Conservation (phyloP, 179 eudicot species). For the Patellifolia procumbens region DNA sequence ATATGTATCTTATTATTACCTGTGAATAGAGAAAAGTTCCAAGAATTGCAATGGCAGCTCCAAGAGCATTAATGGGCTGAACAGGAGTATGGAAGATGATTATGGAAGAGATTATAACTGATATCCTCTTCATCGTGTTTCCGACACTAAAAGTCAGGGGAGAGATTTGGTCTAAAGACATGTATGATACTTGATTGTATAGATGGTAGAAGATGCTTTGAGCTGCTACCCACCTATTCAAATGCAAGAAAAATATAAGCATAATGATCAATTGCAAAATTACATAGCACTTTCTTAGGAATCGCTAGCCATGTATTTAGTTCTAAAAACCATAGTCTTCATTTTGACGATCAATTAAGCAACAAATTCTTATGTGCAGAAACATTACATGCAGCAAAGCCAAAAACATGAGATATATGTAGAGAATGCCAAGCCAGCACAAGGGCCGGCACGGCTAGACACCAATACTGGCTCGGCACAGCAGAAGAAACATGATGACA, state of each 20-base stretch:
- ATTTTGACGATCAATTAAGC: neutral
- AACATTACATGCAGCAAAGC: neutral
- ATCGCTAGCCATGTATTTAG: neutral
- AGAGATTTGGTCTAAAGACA: slow-evolving; percentile 49
- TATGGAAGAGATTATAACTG: slow-evolving; percentile 48
- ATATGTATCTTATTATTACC: slow-evolving; percentile 26
- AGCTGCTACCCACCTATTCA: slow-evolving; percentile 51
- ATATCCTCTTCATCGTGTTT: slow-evolving; percentile 51
- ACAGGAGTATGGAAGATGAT: slow-evolving; percentile 50
- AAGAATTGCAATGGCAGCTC: slow-evolving; percentile 47
- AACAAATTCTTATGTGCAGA: neutral
- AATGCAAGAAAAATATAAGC: slow-evolving; percentile 10
- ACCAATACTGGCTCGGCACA: no score
- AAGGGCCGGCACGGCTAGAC: no score
- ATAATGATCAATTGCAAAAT: neutral
- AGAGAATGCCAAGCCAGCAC: no score
- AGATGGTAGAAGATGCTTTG: slow-evolving; percentile 51
- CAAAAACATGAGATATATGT: neutral
- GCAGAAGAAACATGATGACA: no score
- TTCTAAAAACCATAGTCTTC: neutral
- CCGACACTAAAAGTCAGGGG: slow-evolving; percentile 53
- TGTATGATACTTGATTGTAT: slow-evolving; percentile 51
- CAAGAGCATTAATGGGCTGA: slow-evolving; percentile 46
- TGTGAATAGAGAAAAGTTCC: slow-evolving; percentile 51
- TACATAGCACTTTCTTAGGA: neutral